Evolutionary conservation across 2,329 filamentous ascomycete genomes (phyloP).

Genomic region (Calonectria montana): DNA sequence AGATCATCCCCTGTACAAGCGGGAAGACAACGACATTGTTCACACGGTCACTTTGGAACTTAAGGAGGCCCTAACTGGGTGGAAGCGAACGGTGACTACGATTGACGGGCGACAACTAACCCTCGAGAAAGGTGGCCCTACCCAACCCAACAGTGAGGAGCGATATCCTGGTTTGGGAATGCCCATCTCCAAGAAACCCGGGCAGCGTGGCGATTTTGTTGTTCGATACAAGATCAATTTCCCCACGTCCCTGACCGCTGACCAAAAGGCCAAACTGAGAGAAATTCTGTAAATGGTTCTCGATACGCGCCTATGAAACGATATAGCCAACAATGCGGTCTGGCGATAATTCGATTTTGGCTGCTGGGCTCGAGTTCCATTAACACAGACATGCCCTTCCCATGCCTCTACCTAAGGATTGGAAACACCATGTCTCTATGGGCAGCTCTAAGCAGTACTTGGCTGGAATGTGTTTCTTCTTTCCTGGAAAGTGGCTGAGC

Average conservation of each 20-base stretch:
- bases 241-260: constrained; percentile 78
- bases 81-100: constrained; percentile 90
- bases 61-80: constrained; percentile 95
- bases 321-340: not conserved
- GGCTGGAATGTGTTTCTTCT: not conserved
- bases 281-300: constrained; percentile 72
- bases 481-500: not conserved
- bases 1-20: constrained; percentile 84
- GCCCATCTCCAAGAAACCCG: constrained; percentile 92
- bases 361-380: not conserved
- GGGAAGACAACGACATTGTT: constrained; percentile 88
- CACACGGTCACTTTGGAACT: constrained; percentile 84
- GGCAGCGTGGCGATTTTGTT: constrained; percentile 86
- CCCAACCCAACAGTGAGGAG: constrained; percentile 84
- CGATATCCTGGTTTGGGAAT: constrained; percentile 89
- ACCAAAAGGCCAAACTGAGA: constrained; percentile 84
- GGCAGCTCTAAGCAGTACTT: not conserved
- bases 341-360: not conserved
- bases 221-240: constrained; percentile 95
- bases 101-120: constrained; percentile 91
- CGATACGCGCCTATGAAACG: not conserved
- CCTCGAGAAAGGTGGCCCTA: constrained; percentile 85
- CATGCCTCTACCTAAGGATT: not conserved
- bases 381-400: not conserved
- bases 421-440: not conserved